A percentile compares a stretch with the other conserved stretches of the same genome.
phyloP scores from a whole-genome alignment of 257 asterid species.

The Lithospermum erythrorhizon region DNA sequence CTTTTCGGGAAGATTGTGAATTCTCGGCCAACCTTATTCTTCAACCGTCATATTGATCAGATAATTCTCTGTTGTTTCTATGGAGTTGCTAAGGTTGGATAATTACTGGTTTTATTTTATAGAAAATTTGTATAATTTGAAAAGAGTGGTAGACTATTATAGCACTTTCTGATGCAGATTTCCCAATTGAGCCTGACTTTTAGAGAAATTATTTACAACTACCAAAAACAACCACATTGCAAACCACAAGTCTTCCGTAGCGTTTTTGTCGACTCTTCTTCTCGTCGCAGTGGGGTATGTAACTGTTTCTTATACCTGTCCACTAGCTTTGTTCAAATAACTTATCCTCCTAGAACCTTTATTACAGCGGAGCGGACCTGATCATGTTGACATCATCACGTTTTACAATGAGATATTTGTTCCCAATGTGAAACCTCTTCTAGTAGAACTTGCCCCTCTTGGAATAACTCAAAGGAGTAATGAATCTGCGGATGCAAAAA shows the following conservation, averaged over 20 bases:
- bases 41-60: constrained; percentile 90
- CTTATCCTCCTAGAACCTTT: constrained; percentile 14
- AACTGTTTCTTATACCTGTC: constrained; percentile 9
- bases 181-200: constrained; percentile 38
- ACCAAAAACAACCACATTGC: constrained; percentile 39
- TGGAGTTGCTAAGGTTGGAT: constrained; percentile 87
- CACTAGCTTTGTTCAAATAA: constrained; percentile 7
- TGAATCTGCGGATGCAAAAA: constrained; percentile 40
- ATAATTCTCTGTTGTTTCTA: constrained; percentile 92
- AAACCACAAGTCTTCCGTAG: constrained; percentile 38
- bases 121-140: constrained; percentile 6
- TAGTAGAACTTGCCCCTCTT: constrained; percentile 75
- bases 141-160: constrained; percentile 10
- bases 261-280: constrained; percentile 33
- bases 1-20: constrained; percentile 82
- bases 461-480: constrained; percentile 42
- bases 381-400: constrained; percentile 82
- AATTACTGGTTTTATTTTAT: constrained; percentile 10
- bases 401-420: constrained; percentile 86
- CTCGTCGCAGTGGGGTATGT: constrained; percentile 33
- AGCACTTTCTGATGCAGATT: constrained; percentile 44
- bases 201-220: constrained; percentile 35
- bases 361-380: constrained; percentile 71
- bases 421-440: constrained; percentile 83
- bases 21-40: constrained; percentile 67